phyloP scores from a whole-genome alignment of 768 basidiomycete species.

The Phanerochaete carnosa region DNA sequence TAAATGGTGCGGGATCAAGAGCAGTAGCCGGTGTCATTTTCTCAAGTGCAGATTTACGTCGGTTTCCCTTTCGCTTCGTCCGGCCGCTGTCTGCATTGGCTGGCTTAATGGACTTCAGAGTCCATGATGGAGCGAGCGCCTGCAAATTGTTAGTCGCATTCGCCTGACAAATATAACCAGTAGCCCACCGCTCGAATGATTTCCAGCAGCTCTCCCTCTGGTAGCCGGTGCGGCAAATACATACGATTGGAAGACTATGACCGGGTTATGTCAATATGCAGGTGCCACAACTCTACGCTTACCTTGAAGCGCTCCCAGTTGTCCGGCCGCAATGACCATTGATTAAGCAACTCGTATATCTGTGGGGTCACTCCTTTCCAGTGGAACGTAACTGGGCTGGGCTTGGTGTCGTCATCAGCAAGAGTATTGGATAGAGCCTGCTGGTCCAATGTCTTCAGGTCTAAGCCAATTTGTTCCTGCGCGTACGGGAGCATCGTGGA shows the following conservation, averaged over 20 bases:
- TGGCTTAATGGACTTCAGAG: constrained; percentile 59
- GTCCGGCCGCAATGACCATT: background rate
- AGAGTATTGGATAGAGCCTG: background rate
- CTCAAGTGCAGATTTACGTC: constrained; percentile 24
- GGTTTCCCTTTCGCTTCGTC: constrained; percentile 31
- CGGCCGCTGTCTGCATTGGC: constrained; percentile 33
- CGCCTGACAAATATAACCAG: background rate
- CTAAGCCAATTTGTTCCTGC: background rate
- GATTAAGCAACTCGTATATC: background rate
- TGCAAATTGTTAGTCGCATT: background rate
- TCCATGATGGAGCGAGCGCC: constrained; percentile 38
- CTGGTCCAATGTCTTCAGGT: background rate
- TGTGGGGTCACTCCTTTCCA: background rate
- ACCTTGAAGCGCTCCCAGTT: background rate
- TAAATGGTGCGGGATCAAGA: background rate
- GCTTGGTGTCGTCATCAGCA: background rate
- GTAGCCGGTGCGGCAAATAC: constrained; percentile 56
- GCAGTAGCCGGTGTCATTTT: background rate
- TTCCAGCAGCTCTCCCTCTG: constrained; percentile 50
- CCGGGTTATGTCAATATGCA: background rate
- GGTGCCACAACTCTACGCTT: background rate
- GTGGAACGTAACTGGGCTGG: background rate
- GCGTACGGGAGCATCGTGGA: constrained; percentile 4
- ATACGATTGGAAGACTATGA: constrained; percentile 20
- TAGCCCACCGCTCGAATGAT: constrained; percentile 56